Percentiles rank a stretch among this genome's conserved stretches.
Conservation (phyloP, 495 filamentous ascomycete genomes). For the Rhypophila decipiens region DNA sequence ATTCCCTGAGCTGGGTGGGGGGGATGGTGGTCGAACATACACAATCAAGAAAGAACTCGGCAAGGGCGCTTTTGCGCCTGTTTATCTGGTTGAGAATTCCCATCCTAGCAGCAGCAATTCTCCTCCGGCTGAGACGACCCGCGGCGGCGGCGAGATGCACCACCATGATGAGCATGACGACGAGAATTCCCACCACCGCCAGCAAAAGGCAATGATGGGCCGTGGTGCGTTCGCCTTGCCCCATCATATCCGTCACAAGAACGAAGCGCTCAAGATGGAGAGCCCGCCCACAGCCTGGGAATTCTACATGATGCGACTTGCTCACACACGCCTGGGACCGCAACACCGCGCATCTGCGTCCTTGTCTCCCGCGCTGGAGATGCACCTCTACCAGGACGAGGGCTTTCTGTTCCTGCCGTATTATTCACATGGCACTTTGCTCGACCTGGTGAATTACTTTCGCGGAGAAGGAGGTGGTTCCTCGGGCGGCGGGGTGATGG, state of each 20-base stretch:
- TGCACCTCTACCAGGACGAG: conserved; percentile 84
- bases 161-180: conserved; percentile 47
- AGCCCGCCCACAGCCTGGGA: conserved; percentile 82
- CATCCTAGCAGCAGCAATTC: conserved; percentile 15
- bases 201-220: conserved; percentile 43
- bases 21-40: conserved; percentile 46
- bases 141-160: too few relatives aligned
- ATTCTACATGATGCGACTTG: conserved; percentile 87
- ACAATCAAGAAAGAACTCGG: conserved; percentile 83
- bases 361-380: conserved; percentile 72
- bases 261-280: conserved; percentile 93
- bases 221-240: conserved; percentile 42
- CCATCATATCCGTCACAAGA: conserved; percentile 39
- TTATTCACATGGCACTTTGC: conserved; percentile 81
- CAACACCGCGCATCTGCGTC: conserved; percentile 63
- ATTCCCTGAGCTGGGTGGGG: conserved; percentile 55
- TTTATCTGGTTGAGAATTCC: conserved; percentile 77
- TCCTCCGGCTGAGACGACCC: too few relatives aligned
- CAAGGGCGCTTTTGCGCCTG: conserved; percentile 87
- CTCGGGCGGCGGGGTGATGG: conserved; percentile 65
- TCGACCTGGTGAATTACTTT: conserved; percentile 86
- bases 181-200: conserved; percentile 12
- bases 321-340: conserved; percentile 64
- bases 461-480: too few relatives aligned
- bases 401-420: conserved; percentile 80